Evolutionary conservation across 768 basidiomycete genomes (phyloP).

Genomic region (Coprinopsis marcescibilis): DNA sequence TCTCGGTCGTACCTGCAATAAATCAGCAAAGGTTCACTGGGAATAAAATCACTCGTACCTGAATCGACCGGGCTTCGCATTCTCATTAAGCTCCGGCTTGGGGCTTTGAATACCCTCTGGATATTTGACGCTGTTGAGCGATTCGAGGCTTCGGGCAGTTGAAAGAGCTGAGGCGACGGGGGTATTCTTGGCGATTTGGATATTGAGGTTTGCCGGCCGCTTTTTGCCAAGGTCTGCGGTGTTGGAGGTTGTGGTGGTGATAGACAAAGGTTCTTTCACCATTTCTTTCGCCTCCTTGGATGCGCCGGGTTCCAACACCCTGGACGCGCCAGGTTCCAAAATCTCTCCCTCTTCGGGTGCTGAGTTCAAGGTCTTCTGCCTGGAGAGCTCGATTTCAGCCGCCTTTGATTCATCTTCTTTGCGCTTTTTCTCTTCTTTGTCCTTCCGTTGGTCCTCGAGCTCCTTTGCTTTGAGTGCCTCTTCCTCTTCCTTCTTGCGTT

Average conservation of each 20-base stretch:
- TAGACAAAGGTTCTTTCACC: slow-evolving; percentile 53
- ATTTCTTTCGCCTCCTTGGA: slow-evolving; percentile 38
- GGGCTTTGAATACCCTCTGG: slow-evolving; percentile 83
- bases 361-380: slow-evolving; percentile 9
- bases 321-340: slow-evolving; percentile 32
- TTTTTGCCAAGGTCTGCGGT: slow-evolving; percentile 33
- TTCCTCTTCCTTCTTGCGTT: slow-evolving; percentile 34
- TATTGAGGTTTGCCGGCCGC: slow-evolving; percentile 71
- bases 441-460: slow-evolving; percentile 20
- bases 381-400: slow-evolving; percentile 20
- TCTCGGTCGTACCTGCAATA: slow-evolving; percentile 84
- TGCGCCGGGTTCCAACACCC: slow-evolving; percentile 28
- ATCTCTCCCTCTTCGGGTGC: slow-evolving; percentile 33
- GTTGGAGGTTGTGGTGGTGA: slow-evolving; percentile 51
- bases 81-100: slow-evolving; percentile 74
- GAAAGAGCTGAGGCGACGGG: slow-evolving; percentile 64
- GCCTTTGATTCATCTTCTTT: slow-evolving; percentile 11
- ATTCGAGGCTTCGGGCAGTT: slow-evolving; percentile 80
- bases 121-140: slow-evolving; percentile 72
- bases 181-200: slow-evolving; percentile 46
- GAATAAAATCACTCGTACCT: slow-evolving; percentile 38
- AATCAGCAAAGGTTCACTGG: slow-evolving; percentile 2
- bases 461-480: too few relatives aligned
- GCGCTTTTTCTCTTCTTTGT: slow-evolving; percentile 10
- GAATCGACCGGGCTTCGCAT: slow-evolving; percentile 85